These are phyloP conservation scores for Podaxis mareebaensis DNA, from an alignment of 768 basidiomycete genomes.

Conservation along the genomic window DNA sequence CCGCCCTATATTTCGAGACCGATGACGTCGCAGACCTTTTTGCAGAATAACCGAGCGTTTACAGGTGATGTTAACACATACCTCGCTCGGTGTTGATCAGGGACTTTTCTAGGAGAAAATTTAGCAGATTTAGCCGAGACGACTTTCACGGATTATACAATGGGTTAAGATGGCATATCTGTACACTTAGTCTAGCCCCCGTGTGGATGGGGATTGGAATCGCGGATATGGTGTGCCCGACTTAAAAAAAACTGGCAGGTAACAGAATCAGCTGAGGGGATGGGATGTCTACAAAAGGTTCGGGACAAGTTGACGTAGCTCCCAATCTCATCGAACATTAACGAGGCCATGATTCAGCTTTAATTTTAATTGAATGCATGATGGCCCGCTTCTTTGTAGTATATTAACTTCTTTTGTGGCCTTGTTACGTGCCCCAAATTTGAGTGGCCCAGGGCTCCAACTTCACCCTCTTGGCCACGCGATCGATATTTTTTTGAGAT, in stretches of 20 bases:
- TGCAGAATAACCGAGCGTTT: not conserved
- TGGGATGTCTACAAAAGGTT: too few relatives aligned
- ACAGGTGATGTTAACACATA: not conserved
- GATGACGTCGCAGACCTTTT: not conserved
- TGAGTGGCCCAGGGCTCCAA: too few relatives aligned
- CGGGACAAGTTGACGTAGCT: too few relatives aligned
- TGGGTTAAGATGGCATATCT: not conserved
- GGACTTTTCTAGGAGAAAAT: not conserved
- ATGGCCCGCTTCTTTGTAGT: too few relatives aligned
- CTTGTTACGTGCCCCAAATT: too few relatives aligned
- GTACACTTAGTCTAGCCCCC: not conserved
- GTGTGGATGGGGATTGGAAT: not conserved
- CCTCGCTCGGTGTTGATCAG: not conserved
- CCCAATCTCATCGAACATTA: too few relatives aligned
- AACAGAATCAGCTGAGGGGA: too few relatives aligned
- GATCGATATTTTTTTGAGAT: not conserved
- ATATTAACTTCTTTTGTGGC: too few relatives aligned
- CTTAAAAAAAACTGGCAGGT: not conserved
- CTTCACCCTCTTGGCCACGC: not conserved
- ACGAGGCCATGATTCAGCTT: too few relatives aligned
- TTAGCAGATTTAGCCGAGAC: not conserved
- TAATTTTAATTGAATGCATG: too few relatives aligned
- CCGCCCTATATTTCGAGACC: not conserved
- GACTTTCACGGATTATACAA: not conserved
- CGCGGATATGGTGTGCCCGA: not conserved